A percentile compares a stretch with the other conserved stretches of the same genome.
Conservation (phyloP, 176 grass and related monocot genomes). For the Leersia perrieri region DNA sequence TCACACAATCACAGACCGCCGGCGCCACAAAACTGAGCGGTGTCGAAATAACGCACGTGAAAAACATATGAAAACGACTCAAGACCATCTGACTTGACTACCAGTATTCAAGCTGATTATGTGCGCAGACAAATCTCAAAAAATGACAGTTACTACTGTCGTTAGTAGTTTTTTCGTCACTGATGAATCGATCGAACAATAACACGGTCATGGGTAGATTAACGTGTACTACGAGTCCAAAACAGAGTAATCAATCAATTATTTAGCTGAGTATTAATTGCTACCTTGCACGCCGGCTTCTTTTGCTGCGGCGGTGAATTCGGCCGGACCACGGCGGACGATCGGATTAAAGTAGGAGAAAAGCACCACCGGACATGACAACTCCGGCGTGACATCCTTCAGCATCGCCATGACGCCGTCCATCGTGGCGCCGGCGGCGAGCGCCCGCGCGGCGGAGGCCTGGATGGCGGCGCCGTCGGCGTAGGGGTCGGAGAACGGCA, state of each 20-base stretch:
- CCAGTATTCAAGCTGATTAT: background rate
- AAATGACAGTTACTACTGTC: too few species aligned
- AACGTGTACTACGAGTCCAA: too few species aligned
- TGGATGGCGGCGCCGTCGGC: conserved; percentile 67
- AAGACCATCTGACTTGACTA: too few species aligned
- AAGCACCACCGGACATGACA: conserved; percentile 83
- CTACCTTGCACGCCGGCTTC: conserved; percentile 57
- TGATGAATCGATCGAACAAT: too few species aligned
- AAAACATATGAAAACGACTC: background rate
- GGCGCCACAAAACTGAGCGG: too few species aligned
- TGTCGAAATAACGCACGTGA: background rate
- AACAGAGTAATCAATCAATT: too few species aligned
- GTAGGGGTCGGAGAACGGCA: conserved; percentile 78
- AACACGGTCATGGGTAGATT: too few species aligned
- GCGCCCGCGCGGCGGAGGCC: conserved; percentile 58
- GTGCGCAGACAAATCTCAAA: too few species aligned
- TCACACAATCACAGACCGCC: too few species aligned
- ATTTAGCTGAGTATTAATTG: background rate
- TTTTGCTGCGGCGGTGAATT: conserved; percentile 51
- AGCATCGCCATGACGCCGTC: conserved; percentile 75
- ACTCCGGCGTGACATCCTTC: conserved; percentile 65
- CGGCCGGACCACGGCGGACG: conserved; percentile 38
- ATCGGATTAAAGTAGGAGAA: conserved; percentile 78
- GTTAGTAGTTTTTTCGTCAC: too few species aligned
- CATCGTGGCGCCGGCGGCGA: conserved; percentile 42